phyloP scores from a whole-genome alignment of 2,329 filamentous ascomycete species.

The Tolypocladium album region DNA sequence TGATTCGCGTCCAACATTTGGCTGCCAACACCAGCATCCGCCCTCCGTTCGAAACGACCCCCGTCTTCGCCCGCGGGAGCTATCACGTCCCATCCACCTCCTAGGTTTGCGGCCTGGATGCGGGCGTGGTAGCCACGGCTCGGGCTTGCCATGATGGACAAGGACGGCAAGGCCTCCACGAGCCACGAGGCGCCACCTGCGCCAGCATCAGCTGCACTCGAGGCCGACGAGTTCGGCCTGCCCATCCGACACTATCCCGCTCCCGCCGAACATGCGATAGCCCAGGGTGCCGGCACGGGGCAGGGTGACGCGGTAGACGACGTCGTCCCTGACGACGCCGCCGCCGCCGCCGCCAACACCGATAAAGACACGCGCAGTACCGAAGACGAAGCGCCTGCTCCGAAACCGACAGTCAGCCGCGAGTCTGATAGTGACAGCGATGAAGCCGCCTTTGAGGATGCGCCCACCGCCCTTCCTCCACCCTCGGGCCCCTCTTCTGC shows the following conservation, averaged over 20 bases:
- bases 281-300: slow-evolving; percentile 3
- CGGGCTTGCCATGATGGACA: slow-evolving; percentile 8
- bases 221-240: slow-evolving; percentile 63
- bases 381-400: background rate
- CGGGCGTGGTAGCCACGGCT: slow-evolving; percentile 9
- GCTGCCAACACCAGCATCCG: slow-evolving; percentile 1
- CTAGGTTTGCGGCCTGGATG: slow-evolving; percentile 12
- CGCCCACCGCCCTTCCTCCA: slow-evolving; percentile 17
- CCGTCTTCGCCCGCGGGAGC: background rate
- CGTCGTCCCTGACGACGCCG: background rate
- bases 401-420: background rate
- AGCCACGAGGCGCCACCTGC: slow-evolving; percentile 12
- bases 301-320: background rate
- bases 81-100: slow-evolving; percentile 12
- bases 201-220: slow-evolving; percentile 18
- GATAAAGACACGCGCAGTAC: background rate
- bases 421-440: slow-evolving; percentile 22
- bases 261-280: slow-evolving; percentile 12
- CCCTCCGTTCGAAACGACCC: slow-evolving; percentile 3
- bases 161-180: slow-evolving; percentile 7
- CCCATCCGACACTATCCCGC: slow-evolving; percentile 43
- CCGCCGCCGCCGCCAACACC: background rate
- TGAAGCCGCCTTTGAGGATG: slow-evolving; percentile 24
- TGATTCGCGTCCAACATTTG: background rate
- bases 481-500: background rate